Evolutionary conservation across 2,329 filamentous ascomycete species (phyloP), one percentile per base, ranked within the genome.

Genomic region (Diaporthe helianthi): DNA sequence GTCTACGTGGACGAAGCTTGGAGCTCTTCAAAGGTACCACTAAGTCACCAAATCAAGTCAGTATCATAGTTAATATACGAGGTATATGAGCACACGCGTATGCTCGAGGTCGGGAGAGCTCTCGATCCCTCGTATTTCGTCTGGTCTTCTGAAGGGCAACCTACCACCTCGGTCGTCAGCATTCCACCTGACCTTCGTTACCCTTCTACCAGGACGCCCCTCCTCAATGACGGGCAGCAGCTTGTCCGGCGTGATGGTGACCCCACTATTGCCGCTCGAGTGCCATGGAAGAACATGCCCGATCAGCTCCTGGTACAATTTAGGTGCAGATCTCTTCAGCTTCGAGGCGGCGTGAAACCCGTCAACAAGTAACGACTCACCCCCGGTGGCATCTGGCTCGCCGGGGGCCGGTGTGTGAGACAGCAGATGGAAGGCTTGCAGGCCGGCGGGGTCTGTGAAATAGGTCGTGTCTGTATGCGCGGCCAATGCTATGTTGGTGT

Each of bases 391-490:
- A n/a, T 72, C 68, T 19, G 69, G 72, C n/a, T 76, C 75, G 0
- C 75, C 73, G 3, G 79, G 78, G 26, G 89, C 86, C 2, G 85
- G 80, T 9, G 89, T 91, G 78, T 97, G 93, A 0, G 93, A 96
- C 33, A 98, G 86, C 55, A 98, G 84, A 77, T 99, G 96, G 79
- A 99, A 97, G 31, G 96, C 90, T 79, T 99, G 96, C 41, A 99
- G 86, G 12, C 95, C 93, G 2, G 93, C 90, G 0, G 96, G 95
- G 72, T 98, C 95, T 26, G 89, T 94, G 81, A 98, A 98, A 80
- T 99, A 98, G 1, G 95, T 97, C 8, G 89, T 98, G 80, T 99
- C 96, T 1, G 95, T 98, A 79, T 99, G 96, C 0, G 92, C 91
- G 24, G 89, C 88, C 3, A 99, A 87, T 1, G 90, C 90, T 63